These are phyloP conservation scores for Bolboschoenus planiculmis DNA, from an alignment of 176 grass and related monocot species.

Conservation along the genomic window DNA sequence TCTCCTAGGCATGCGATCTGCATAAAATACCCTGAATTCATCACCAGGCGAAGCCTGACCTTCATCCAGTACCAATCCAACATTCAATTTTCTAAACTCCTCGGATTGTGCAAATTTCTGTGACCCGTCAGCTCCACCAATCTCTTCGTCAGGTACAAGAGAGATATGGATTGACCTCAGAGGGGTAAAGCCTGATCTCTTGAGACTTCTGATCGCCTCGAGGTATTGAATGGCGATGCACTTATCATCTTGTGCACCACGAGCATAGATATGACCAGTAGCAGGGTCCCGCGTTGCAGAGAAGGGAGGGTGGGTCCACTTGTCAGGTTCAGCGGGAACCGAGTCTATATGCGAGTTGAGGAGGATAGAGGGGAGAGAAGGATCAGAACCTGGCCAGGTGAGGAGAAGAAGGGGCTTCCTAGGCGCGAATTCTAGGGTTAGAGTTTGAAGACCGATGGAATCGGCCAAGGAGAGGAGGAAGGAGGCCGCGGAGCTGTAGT, in stretches of 20 bases:
- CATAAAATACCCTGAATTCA: constrained; percentile 81
- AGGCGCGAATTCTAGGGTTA: constrained; percentile 46
- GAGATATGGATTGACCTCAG: constrained; percentile 69
- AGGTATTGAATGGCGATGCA: constrained; percentile 88
- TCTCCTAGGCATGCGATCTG: constrained; percentile 52
- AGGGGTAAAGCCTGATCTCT: constrained; percentile 46
- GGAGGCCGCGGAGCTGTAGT: constrained; percentile 52
- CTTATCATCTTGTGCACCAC: constrained; percentile 90
- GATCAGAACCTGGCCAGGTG: constrained; percentile 59
- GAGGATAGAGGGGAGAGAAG: constrained; percentile 68
- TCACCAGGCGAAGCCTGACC: constrained; percentile 76
- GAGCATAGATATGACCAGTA: constrained; percentile 59
- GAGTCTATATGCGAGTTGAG: constrained; percentile 91
- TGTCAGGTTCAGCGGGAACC: constrained; percentile 58
- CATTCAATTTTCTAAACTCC: constrained; percentile 54
- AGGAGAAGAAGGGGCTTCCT: constrained; percentile 72
- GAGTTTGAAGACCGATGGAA: constrained; percentile 44
- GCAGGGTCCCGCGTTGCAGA: constrained; percentile 41
- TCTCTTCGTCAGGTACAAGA: constrained; percentile 85
- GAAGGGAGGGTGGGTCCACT: constrained; percentile 57
- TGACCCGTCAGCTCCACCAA: constrained; percentile 45
- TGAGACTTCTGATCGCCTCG: constrained; percentile 70
- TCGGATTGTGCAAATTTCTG: constrained; percentile 45
- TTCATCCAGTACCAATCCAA: constrained; percentile 84
- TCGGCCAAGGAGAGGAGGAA: constrained; percentile 64